A percentile compares a stretch with the other conserved stretches of the same genome.
Conservation (phyloP, 2,329 filamentous ascomycete species). For the Calonectria ilicicola region DNA sequence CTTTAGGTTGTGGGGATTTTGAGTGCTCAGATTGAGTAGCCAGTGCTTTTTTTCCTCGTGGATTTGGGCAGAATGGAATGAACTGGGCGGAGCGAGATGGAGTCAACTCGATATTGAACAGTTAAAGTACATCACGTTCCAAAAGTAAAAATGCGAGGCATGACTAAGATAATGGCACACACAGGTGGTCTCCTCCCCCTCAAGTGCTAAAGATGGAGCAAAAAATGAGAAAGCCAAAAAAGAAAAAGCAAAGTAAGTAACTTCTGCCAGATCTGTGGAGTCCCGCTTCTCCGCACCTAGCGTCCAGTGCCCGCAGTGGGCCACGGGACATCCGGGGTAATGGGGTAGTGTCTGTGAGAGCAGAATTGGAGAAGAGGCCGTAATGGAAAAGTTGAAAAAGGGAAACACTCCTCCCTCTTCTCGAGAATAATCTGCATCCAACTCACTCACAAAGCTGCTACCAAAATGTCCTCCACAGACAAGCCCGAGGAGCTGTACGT, state of each 20-base stretch:
- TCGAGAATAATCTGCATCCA: background rate
- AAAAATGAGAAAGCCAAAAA: background rate
- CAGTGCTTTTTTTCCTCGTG: background rate
- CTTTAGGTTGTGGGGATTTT: background rate
- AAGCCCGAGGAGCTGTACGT: conserved; percentile 20
- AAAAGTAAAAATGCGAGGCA: background rate
- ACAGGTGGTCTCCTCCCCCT: background rate
- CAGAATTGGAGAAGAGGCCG: background rate
- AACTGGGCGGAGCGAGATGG: background rate
- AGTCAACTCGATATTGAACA: no score
- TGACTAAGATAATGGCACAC: background rate
- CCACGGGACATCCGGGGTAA: conserved; percentile 17
- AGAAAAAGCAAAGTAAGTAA: background rate
- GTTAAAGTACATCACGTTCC: background rate
- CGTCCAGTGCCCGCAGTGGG: conserved; percentile 5
- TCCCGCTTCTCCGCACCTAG: conserved; percentile 8
- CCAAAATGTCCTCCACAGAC: conserved; percentile 1
- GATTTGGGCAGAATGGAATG: background rate
- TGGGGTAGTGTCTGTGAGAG: conserved; percentile 11
- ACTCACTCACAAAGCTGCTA: background rate
- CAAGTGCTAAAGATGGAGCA: background rate
- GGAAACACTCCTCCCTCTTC: background rate
- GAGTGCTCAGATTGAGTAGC: conserved; percentile 1
- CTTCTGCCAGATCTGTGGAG: background rate
- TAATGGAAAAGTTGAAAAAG: conserved; percentile 4